These are phyloP conservation scores for Triglochin maritima DNA, from an alignment of 106 monocot genomes.

Conservation along the genomic window DNA sequence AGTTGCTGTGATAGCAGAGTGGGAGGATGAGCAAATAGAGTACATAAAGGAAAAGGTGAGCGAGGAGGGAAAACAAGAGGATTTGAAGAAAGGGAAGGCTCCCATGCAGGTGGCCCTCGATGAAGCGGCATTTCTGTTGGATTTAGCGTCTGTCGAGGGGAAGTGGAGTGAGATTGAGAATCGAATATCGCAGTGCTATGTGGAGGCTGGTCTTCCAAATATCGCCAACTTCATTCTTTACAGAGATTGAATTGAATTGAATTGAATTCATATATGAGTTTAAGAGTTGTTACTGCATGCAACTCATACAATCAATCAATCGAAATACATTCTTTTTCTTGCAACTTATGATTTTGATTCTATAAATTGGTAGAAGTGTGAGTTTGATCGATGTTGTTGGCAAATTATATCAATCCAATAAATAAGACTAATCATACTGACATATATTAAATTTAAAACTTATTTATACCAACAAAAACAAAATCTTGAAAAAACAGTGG, in stretches of 20 bases:
- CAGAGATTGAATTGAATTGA: conserved; percentile 31
- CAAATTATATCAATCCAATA: too few species aligned
- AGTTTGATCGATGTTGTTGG: too few species aligned
- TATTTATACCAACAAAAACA: too few species aligned
- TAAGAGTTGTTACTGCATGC: too few species aligned
- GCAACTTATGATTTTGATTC: too few species aligned
- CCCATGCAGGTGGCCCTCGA: conserved; percentile 70
- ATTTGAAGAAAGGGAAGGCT: conserved; percentile 87
- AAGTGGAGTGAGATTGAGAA: conserved; percentile 60
- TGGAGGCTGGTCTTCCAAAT: conserved; percentile 64
- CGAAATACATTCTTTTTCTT: too few species aligned
- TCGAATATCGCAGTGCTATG: conserved; percentile 67
- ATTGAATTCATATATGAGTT: too few species aligned
- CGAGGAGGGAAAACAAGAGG: conserved; percentile 78
- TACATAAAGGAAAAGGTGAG: conserved; percentile 82
- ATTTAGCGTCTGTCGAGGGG: conserved; percentile 85
- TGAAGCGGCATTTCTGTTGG: conserved; percentile 90
- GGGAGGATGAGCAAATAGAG: conserved; percentile 98
- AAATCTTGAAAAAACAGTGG: too few species aligned
- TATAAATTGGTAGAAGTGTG: too few species aligned
- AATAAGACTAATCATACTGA: too few species aligned
- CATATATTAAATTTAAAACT: too few species aligned
- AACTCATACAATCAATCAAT: too few species aligned
- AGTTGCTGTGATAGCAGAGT: conserved; percentile 74
- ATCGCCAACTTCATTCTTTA: conserved; percentile 72